Evolutionary conservation across 768 basidiomycete species (phyloP), one percentile per base, ranked within the genome.

Genomic region (Panus rudis): DNA sequence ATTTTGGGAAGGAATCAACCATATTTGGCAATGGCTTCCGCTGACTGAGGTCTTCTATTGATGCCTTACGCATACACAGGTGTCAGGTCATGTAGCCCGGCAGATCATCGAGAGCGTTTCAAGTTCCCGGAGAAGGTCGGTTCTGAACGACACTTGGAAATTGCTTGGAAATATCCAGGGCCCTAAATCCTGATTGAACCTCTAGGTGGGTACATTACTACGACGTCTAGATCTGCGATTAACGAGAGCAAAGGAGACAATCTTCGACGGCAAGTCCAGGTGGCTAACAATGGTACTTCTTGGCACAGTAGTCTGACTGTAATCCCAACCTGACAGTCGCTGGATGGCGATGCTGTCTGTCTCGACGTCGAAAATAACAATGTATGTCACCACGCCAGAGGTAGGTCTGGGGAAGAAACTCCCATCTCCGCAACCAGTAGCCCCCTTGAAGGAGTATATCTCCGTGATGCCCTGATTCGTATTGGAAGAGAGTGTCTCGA

Each of bases 371-470:
- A 55, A 52, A 39, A 58, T 45, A 28, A 46, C 55, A 22, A 39
- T 52, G 33, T 55, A 49, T 24, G 55, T 55, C 28, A 41, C 47
- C 11, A 26, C 28, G 25, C 33, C 50, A 31, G 28, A 37, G 37
- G 41, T 35, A 32, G 58, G 58, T 26, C 58, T 54, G 19, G 56
- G 42, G 46, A 57, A 60, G 39, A 28, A 58, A 41, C 32, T 46
- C 39, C 22, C 31, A 31, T 48, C 35, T 20, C 58, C 56, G 7
- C 51, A 34, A 42, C 59, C 59, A 21, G 59, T 60, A 42, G 59
- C 57, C 38, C 57, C 57, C 51, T 58, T 58, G 50, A 52, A 50
- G 32, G 57, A 53, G 57, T 60, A 60, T 47, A 60, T 52, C 51
- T 60, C 59, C 16, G 59, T 56, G 49, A 56, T 52, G n/a, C 45